Conservation (phyloP, 148 eudicot genomes). For the Persicaria maculosa region DNA sequence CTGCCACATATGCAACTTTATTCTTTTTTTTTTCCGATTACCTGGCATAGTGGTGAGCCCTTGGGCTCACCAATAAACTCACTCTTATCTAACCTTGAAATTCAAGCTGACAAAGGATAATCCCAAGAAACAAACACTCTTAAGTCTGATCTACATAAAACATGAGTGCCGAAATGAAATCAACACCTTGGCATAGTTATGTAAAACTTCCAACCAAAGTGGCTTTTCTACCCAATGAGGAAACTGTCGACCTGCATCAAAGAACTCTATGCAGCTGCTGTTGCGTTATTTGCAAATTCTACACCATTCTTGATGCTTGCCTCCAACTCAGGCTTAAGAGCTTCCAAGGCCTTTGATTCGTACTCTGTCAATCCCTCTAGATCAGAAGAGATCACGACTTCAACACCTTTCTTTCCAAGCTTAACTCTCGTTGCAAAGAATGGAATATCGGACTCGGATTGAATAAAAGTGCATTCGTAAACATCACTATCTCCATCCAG, state of each 20-base stretch:
- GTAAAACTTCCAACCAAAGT: neutral
- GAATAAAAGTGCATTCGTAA: conserved; percentile 65
- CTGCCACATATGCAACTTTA: no score
- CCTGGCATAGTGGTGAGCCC: no score
- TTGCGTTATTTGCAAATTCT: conserved; percentile 58
- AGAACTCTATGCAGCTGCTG: conserved; percentile 48
- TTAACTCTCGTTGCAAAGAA: conserved; percentile 85
- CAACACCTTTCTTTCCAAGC: conserved; percentile 69
- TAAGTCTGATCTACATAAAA: neutral
- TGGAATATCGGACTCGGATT: conserved; percentile 80
- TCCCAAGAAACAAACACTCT: conserved; percentile 1
- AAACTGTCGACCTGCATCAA: neutral
- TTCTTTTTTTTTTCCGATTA: no score
- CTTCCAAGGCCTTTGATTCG: conserved; percentile 63
- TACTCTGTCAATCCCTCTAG: conserved; percentile 61
- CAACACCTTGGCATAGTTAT: neutral
- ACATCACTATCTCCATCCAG: conserved; percentile 86
- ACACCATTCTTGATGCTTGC: conserved; percentile 82
- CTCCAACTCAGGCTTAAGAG: conserved; percentile 69
- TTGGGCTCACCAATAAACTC: no score
- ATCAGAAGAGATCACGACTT: conserved; percentile 62
- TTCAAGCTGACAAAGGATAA: conserved; percentile 5
- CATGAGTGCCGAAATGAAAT: neutral
- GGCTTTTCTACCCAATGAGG: conserved; percentile 1
- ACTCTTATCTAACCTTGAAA: neutral